Conservation (phyloP, 1,139 yeast genomes). For the Pichia sp. region DNA sequence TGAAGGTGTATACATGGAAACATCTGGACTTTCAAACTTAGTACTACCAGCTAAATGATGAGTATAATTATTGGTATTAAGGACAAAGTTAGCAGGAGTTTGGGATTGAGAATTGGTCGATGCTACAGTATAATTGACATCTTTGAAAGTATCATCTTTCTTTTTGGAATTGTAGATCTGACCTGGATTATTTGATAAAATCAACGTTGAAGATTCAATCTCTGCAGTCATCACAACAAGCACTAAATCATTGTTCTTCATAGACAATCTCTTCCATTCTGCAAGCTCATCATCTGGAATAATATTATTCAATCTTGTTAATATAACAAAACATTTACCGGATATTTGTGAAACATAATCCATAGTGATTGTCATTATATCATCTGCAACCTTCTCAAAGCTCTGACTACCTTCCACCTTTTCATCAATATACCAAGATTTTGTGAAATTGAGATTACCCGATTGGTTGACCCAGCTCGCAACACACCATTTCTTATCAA, state of each 20-base stretch:
- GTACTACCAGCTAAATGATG: slow-evolving; percentile 15
- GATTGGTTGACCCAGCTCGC: slow-evolving; percentile 91
- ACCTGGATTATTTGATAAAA: slow-evolving; percentile 37
- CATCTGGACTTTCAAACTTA: slow-evolving; percentile 22
- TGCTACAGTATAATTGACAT: slow-evolving; percentile 26
- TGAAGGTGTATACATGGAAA: slow-evolving; percentile 26
- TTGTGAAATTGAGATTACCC: slow-evolving; percentile 62
- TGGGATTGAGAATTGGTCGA: slow-evolving; percentile 28
- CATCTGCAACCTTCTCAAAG: slow-evolving; percentile 55
- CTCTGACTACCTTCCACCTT: slow-evolving; percentile 19
- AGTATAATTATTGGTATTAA: slow-evolving; percentile 5
- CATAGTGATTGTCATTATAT: slow-evolving; percentile 56
- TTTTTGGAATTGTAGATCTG: slow-evolving; percentile 7
- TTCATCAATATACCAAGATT: slow-evolving; percentile 61
- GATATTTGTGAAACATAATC: slow-evolving; percentile 35
- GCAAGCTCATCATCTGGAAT: slow-evolving; percentile 78
- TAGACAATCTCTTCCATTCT: slow-evolving; percentile 72
- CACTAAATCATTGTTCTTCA: slow-evolving; percentile 58
- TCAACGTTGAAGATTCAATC: slow-evolving; percentile 58
- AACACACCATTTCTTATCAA: slow-evolving; percentile 79
- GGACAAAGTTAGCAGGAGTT: slow-evolving; percentile 21
- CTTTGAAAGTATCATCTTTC: slow-evolving; percentile 21
- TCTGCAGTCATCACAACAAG: slow-evolving; percentile 75
- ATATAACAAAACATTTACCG: slow-evolving; percentile 62
- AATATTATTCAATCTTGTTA: slow-evolving; percentile 68